These are phyloP conservation scores for Miscanthus lutarioriparius DNA, from an alignment of 176 grass and related monocot species.

Conservation along the genomic window DNA sequence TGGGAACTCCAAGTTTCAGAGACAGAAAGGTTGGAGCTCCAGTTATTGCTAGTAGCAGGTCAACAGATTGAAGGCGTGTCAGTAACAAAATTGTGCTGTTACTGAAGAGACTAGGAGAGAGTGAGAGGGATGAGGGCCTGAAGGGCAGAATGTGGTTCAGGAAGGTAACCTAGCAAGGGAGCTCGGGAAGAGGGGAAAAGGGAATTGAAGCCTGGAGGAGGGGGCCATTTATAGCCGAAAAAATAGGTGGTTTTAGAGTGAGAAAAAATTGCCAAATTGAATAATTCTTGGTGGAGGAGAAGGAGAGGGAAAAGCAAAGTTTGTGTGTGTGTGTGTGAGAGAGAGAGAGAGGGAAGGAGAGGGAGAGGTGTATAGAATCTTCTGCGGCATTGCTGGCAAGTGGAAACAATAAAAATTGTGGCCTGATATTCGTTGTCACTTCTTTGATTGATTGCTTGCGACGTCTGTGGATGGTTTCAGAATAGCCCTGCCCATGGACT, in stretches of 20 bases:
- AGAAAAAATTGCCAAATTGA: background rate
- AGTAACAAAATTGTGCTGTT: constrained; percentile 4
- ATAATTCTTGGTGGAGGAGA: constrained; percentile 22
- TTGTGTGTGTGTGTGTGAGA: background rate
- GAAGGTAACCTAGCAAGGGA: constrained; percentile 52
- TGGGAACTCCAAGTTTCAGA: background rate
- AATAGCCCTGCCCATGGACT: background rate
- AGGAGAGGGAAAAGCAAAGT: background rate
- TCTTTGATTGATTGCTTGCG: constrained; percentile 37
- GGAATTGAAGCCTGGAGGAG: constrained; percentile 74
- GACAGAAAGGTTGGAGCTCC: background rate
- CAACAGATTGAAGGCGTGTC: background rate
- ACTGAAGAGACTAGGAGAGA: background rate
- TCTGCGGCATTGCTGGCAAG: constrained; percentile 16
- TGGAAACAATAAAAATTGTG: constrained; percentile 28
- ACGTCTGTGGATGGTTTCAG: constrained; percentile 30
- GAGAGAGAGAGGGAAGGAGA: background rate
- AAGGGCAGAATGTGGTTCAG: background rate
- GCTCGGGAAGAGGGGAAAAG: constrained; percentile 69
- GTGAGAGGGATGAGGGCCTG: background rate
- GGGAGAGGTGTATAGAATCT: constrained; percentile 40
- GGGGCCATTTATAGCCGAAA: constrained; percentile 70
- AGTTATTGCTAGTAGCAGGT: background rate
- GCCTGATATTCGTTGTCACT: constrained; percentile 8
- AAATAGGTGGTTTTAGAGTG: background rate